Percentiles rank a stretch among this genome's conserved stretches.
Conservation (phyloP, 192 early-diverging fungal species). For the Backusella macrospora region DNA sequence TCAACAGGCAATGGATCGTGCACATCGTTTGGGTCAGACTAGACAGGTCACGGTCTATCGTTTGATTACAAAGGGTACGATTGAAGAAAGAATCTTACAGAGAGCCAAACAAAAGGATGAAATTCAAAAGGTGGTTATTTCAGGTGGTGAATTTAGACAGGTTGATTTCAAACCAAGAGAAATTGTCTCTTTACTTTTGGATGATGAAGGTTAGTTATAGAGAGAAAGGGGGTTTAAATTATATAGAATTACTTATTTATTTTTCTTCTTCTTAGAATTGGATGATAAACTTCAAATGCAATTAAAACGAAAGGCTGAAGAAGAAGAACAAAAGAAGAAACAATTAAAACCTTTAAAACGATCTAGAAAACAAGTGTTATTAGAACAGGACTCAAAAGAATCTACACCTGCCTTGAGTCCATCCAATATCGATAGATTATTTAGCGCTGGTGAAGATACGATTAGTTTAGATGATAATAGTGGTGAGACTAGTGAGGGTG, state of each 20-base stretch:
- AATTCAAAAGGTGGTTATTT: slow-evolving; percentile 91
- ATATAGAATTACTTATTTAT: background rate
- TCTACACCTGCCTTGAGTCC: slow-evolving; percentile 24
- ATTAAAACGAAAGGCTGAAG: slow-evolving; percentile 56
- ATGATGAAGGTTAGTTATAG: slow-evolving; percentile 57
- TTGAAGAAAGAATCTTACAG: slow-evolving; percentile 82
- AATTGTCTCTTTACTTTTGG: slow-evolving; percentile 81
- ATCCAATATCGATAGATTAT: slow-evolving; percentile 19
- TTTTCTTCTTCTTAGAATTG: slow-evolving; percentile 37
- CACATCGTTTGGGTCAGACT: slow-evolving; percentile 83
- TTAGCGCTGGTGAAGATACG: slow-evolving; percentile 32
- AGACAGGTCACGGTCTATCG: slow-evolving; percentile 84
- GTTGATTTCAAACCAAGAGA: slow-evolving; percentile 89
- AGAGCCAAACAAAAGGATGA: slow-evolving; percentile 89
- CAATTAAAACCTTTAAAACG: slow-evolving; percentile 26
- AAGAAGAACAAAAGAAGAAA: slow-evolving; percentile 49
- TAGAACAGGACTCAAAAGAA: background rate
- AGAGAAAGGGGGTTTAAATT: background rate
- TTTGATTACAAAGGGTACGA: slow-evolving; percentile 76
- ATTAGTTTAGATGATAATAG: background rate
- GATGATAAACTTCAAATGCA: slow-evolving; percentile 56
- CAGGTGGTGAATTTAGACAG: slow-evolving; percentile 81
- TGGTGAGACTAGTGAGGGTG: background rate
- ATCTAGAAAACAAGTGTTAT: slow-evolving; percentile 16
- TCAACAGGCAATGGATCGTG: slow-evolving; percentile 90